Evolutionary conservation across 306 rosid genomes (phyloP), one percentile per base, ranked within the genome.

Genomic region (Elaeagnus macrophylla): DNA sequence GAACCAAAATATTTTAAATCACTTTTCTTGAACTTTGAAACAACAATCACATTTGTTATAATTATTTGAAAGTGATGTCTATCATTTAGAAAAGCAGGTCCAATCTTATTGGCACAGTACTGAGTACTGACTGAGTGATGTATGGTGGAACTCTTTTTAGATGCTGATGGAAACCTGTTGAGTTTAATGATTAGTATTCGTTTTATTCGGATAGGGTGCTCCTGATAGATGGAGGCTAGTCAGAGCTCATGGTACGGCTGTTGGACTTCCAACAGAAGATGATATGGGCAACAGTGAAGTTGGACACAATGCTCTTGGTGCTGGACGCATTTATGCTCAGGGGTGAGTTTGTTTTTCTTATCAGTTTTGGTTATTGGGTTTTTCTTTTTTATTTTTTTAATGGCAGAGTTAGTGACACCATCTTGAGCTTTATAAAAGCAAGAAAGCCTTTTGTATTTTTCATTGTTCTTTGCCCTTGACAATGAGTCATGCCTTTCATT

Each of bases 261-360:
- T 93, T 7, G 99, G 99, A 1, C 96, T 93, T 53, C 96, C 99
- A 18, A 62, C 96, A 0, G 99, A 93, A 10, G 99, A 87, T 84
- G 99, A 93, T 60, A 93, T 93, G 99, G 99, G 99, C 38, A 93
- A 93, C 57, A 93, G 99, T 73, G 99, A 93, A 71, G 99, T 93
- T 10, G 99, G 99, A 39, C 99, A 93, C 65, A 93, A 93, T 35
- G 99, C 99, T 1, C 96, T 93, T 15, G 99, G 99, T 13, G 99
- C 99, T 12, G 99, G 99, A 37, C 99, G 99, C 44, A 87, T 93
- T 35, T 93, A 17, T 39, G 89, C 99, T 43, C 99, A 93, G 70
- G 99, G 99, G 99, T 91, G 74, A 64, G 72, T 36, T 67, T 43
- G 5, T 32, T 19, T 54, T 1, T 14, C 18, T 6, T 9, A 2